Conservation (phyloP, 768 basidiomycete genomes). For the Lentinula sp. region DNA sequence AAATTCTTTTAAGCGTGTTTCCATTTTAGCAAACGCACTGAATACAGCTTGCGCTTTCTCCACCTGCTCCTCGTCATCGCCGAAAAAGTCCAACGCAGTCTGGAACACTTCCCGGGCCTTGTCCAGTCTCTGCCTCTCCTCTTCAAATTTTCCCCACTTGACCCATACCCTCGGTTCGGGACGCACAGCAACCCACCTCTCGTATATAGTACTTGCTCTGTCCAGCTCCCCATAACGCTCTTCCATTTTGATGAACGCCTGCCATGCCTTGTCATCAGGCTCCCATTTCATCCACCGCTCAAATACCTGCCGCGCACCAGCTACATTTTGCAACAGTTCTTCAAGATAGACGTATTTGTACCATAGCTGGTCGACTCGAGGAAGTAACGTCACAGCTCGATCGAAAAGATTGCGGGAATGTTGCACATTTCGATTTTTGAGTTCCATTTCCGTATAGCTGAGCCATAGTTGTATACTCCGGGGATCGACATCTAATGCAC, state of each 20-base stretch:
- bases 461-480: conserved; percentile 90
- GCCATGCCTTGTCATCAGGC: conserved; percentile 99
- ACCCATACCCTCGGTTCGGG: conserved; percentile 80
- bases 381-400: conserved; percentile 92
- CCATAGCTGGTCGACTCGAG: conserved; percentile 96
- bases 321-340: conserved; percentile 92
- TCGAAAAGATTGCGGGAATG: conserved; percentile 97
- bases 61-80: conserved; percentile 85
- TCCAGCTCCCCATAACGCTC: conserved; percentile 89
- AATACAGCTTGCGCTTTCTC: conserved; percentile 96
- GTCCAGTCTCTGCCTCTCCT: conserved; percentile 68
- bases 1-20: conserved; percentile 91
- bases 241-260: conserved; percentile 98
- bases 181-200: conserved; percentile 76
- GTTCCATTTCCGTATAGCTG: conserved; percentile 93
- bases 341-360: conserved; percentile 99
- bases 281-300: conserved; percentile 99
- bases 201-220: conserved; percentile 88
- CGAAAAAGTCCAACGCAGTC: conserved; percentile 85
- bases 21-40: conserved; percentile 91
- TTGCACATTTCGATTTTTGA: conserved; percentile 96
- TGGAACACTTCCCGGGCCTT: conserved; percentile 87
- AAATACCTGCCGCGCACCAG: conserved; percentile 95
- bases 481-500: conserved; percentile 93
- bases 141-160: conserved; percentile 87